Base-by-base conservation (phyloP, 495 filamentous ascomycete species). In the Aspergillus wentii region DNA sequence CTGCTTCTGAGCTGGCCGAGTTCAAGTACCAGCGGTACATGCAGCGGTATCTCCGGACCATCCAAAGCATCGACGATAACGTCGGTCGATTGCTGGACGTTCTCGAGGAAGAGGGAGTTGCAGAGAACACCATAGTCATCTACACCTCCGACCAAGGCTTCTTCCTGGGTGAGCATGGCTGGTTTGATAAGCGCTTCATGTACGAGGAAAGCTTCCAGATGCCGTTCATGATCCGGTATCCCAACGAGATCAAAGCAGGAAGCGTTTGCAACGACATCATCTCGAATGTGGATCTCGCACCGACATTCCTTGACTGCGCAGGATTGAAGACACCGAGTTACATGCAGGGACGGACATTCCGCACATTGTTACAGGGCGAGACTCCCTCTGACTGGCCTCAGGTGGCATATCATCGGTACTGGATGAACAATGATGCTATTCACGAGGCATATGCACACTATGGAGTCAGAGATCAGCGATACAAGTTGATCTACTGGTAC, bases 21-120 rank as follows among this genome's bases (percentile, higher is more conserved):
- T 71, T 69, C 56, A 71, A 71, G 34, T 71, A 60, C 41, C 67
- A 71, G 49, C 56, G 67, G 6, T 71, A 71, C 40, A 67, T 71
- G 64, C 61, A 71, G 47, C 54, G 67, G 14, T 71, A 71, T 32
- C 46, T 71, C 4, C 57, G 65, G 17, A 66, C 64, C 2, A 62
- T 68, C 35, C 62, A 65, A 31, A 59, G 54, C 29, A 55, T 71
- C 34, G 67, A 71, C 30, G 62, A 68, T 17, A 68, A 61, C 38
- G 59, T 68, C 13, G 65, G 67, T 17, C 56, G 60, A 4, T 48
- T 69, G 45, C 48, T 71, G 1, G 48, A 64, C 16, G 59, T 57
- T 22, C 51, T 68, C 7, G 63, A 71, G 16, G 33, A 23, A 1
- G 55, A 60, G 25, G 56, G 46, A 4, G 40, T 65, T 2, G 40